These are phyloP conservation scores for Dothideomycetes sp. DNA, from an alignment of 2,329 filamentous ascomycete species.

Conservation along the genomic window DNA sequence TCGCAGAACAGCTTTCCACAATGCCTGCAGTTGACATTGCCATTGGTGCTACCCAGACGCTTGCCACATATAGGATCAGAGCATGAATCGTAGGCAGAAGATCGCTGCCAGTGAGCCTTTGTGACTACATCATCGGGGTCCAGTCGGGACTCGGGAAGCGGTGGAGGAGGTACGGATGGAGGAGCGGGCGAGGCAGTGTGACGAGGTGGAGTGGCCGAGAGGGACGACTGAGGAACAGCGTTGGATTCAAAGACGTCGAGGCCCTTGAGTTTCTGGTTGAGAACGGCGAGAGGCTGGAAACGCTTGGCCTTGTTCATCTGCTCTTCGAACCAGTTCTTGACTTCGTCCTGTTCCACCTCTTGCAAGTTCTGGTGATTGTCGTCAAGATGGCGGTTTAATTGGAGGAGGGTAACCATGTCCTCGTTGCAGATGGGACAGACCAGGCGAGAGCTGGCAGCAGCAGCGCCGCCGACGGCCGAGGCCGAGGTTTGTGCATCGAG, in stretches of 20 bases:
- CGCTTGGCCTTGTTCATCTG: slow-evolving; percentile 88
- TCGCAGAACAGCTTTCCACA: slow-evolving; percentile 94
- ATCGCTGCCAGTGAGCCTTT: slow-evolving; percentile 77
- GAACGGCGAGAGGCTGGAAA: slow-evolving; percentile 80
- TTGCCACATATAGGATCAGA: slow-evolving; percentile 81
- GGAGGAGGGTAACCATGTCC: slow-evolving; percentile 63
- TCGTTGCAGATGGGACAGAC: slow-evolving; percentile 97
- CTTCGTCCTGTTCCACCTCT: slow-evolving; percentile 81
- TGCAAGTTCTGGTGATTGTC: slow-evolving; percentile 85
- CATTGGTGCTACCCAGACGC: slow-evolving; percentile 66
- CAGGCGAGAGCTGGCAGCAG: slow-evolving; percentile 56
- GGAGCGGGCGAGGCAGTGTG: slow-evolving; percentile 21
- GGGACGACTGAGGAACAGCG: slow-evolving; percentile 47
- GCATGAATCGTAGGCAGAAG: slow-evolving; percentile 66
- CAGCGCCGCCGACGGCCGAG: slow-evolving; percentile 36
- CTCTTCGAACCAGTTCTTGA: slow-evolving; percentile 94
- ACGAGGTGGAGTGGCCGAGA: slow-evolving; percentile 27
- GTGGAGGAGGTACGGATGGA: slow-evolving; percentile 27
- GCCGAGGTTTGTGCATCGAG: slow-evolving; percentile 51
- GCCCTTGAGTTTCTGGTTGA: slow-evolving; percentile 89
- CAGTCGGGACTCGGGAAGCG: slow-evolving; percentile 26
- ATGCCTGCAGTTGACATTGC: slow-evolving; percentile 84
- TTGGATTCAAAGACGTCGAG: slow-evolving; percentile 93
- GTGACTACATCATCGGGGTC: slow-evolving; percentile 90
- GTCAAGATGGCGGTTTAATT: slow-evolving; percentile 59